These are phyloP conservation scores for Moniliophthora roreri DNA, from an alignment of 1,284 basidiomycete species.

Conservation along the genomic window DNA sequence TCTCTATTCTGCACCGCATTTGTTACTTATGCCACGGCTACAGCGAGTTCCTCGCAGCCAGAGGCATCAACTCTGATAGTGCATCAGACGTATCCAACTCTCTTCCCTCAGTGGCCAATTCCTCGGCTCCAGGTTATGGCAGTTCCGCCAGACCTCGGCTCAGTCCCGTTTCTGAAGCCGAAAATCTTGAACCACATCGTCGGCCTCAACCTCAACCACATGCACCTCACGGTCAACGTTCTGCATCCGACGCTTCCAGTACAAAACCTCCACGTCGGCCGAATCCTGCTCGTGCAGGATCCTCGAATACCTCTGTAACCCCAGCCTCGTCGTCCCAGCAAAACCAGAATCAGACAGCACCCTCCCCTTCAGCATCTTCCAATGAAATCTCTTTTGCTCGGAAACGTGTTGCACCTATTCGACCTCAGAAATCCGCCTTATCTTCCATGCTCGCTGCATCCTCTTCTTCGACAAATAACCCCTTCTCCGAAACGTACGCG, in stretches of 20 bases:
- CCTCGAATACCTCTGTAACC: slow-evolving; percentile 1
- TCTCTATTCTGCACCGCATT: neutral
- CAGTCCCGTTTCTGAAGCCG: slow-evolving; percentile 66
- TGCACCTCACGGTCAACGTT: slow-evolving; percentile 1
- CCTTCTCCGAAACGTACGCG: slow-evolving; percentile 81
- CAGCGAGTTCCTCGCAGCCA: slow-evolving; percentile 52
- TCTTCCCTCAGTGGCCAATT: slow-evolving; percentile 46
- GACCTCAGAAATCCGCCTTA: slow-evolving; percentile 55
- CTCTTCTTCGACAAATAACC: slow-evolving; percentile 63
- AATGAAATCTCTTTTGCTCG: slow-evolving; percentile 46
- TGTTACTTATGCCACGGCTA: slow-evolving; percentile 6
- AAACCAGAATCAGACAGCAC: no score
- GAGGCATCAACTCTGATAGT: slow-evolving; percentile 50
- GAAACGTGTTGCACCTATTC: slow-evolving; percentile 42
- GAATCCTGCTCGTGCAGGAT: neutral
- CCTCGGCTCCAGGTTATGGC: slow-evolving; percentile 49
- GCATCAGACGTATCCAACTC: slow-evolving; percentile 49
- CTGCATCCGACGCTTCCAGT: neutral
- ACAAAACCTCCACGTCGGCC: slow-evolving; percentile 1
- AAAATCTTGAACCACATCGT: slow-evolving; percentile 20
- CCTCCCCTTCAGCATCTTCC: slow-evolving; percentile 8
- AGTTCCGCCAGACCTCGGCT: slow-evolving; percentile 56
- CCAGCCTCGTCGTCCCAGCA: neutral
- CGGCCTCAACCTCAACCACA: slow-evolving; percentile 12
- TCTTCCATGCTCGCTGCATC: slow-evolving; percentile 62